Conservation (phyloP, 495 filamentous ascomycete species). For the Trichoderma virens region DNA sequence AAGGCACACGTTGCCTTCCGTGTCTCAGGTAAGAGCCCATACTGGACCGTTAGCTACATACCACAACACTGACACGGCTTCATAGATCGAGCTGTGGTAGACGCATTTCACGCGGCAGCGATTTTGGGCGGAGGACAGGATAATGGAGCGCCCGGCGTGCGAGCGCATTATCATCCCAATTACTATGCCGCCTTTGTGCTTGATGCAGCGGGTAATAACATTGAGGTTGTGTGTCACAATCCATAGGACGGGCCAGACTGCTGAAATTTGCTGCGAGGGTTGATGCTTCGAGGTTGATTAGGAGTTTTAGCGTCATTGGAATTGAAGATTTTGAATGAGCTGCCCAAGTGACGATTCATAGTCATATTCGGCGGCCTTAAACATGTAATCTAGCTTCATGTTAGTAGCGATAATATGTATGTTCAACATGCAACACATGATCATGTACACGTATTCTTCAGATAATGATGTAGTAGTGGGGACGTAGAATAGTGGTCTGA, state of each 20-base stretch:
- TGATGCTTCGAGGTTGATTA: too few species aligned
- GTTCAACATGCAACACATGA: too few species aligned
- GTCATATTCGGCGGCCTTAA: too few species aligned
- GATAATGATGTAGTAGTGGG: too few species aligned
- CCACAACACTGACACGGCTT: not conserved
- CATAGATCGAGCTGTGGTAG: slow-evolving; percentile 29
- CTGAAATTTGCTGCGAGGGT: too few species aligned
- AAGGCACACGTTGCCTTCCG: slow-evolving; percentile 21
- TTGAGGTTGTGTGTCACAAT: slow-evolving; percentile 32
- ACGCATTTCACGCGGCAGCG: slow-evolving; percentile 33
- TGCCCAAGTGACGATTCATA: too few species aligned
- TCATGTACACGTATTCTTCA: too few species aligned
- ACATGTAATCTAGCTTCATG: too few species aligned
- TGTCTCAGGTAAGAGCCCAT: slow-evolving; percentile 12
- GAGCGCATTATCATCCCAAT: slow-evolving; percentile 27
- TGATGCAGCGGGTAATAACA: slow-evolving; percentile 37
- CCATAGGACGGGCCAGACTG: not conserved
- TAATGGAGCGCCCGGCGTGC: slow-evolving; percentile 33
- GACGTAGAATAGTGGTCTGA: too few species aligned
- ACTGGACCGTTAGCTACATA: not conserved
- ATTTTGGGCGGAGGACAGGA: slow-evolving; percentile 30
- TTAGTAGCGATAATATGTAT: not conserved
- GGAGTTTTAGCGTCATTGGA: too few species aligned
- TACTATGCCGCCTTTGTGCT: slow-evolving; percentile 37
- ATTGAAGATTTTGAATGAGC: too few species aligned